Base-by-base conservation (phyloP, 495 filamentous ascomycete genomes). In the Podospora conica region DNA sequence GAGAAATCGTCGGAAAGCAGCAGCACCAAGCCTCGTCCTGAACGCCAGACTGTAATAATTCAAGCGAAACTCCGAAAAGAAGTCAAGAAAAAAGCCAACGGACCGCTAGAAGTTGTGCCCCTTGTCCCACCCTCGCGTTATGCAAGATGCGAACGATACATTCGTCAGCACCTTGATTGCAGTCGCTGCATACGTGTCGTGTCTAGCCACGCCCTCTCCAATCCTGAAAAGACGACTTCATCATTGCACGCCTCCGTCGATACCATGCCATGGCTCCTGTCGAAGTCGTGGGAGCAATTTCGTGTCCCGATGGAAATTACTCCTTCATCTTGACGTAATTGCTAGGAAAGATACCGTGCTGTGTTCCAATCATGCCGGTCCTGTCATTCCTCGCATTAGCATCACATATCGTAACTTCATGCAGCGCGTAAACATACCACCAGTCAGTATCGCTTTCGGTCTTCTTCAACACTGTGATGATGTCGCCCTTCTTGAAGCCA, bases 391-490 rank as follows among this genome's bases (percentile, higher is more conserved):
- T 23, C 3, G 9, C 3, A 9, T 25, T 21, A 33, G 58, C 31
- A 24, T 77, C 70, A 76, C 71, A 60, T 22, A 63, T 65, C 53
- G 18, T 58, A 25, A 27, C 9, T 9, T 10, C 10, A 21, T 9
- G 31, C 3, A 27, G 21, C n/a, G 53, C n/a, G 18, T n/a, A 2
- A 54, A 81, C 83, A 72, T 80, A 91, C 93, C 93, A 97, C 86
- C 94, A 96, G 76, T 96, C 93, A 10, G 87, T 88, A 66, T 90
- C 89, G 68, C 86, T 92, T 0, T 98, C 91, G n/a, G 95, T 97
- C 74, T 91, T 90, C 80, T 98, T 98, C 21, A 94, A 77, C 64
- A 98, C 95, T n/a, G 93, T 97, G 68, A 98, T 97, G 59, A 98
- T 79, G 33, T 98, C 95, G 21, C 95, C 95, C 81, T 98, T 98